Evolutionary conservation across 73 alveolate species (phyloP), one percentile per base, ranked within the genome.

Genomic region (Paramecium octaurelia): DNA sequence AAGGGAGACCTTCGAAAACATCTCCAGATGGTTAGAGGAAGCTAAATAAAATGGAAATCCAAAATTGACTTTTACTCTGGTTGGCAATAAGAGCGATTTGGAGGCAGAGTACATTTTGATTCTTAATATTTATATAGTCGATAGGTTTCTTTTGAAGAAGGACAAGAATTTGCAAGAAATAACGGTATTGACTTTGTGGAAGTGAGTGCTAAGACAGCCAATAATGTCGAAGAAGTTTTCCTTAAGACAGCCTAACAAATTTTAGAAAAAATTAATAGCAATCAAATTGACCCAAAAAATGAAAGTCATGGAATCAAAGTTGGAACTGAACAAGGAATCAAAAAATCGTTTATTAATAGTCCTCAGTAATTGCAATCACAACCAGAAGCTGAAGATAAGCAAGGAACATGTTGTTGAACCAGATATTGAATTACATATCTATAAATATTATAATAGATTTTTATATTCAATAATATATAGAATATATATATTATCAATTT

Each of bases 31-130:
- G 99, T 90, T 98, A 18, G 96, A 96, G 57, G 99, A 98, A 92
- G 95, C 97, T 92, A 97, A 91, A 93, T 94, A 93, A 71, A 93
- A 98, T 89, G 97, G 97, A 24, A 93, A 98, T 89, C 94, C 97
- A 4, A 95, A 96, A 85, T 93, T 97, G 92, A 92, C 97, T 23
- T 95, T 97, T 29, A 95, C 96, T 50, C 92, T 98, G 69, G 95
- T 98, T 34, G 99, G 99, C 9, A 98, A 98, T 88, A 98, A 98
- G 90, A 92, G 91, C 4, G 99, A 98, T 93, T 96, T 96, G 46
- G 98, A 96, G n/a, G 38, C 80, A 18, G 90, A 89, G 91, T 70
- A 87, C 10, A 38, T 8, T 40, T 4, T 68, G 4, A 36, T 29
- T 4, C 3, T 34, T 14, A 5, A 2, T 73, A 73, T 8, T 27